Base-by-base conservation (phyloP, 768 basidiomycete genomes). In the Daedalea quercina region DNA sequence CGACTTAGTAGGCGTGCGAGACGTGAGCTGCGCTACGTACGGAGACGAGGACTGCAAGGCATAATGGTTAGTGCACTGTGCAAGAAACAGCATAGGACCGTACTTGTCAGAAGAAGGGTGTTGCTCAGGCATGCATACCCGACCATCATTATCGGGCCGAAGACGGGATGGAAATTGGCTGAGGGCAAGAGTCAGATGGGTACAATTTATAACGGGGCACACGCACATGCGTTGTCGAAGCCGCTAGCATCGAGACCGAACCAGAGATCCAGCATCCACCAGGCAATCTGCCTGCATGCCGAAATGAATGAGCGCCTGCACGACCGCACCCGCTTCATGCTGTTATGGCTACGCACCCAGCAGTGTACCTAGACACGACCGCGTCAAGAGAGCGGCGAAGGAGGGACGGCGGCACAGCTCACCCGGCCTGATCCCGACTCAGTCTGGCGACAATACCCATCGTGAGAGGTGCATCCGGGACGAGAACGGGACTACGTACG, bases 191-290 rank as follows among this genome's bases (percentile, higher is more conserved):
- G 9, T 31, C 11, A 25, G 24, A 23, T 17, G 3, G 3, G 31
- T 34, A 20, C 1, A 33, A 19, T 40, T 6, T 25, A 28, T 19
- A 50, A 9, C 13, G 22, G 23, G 48, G 54, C 33, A 41, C 4
- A 78, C 87, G 62, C 54, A 91, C 92, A 77, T 22, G 94, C 81
- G 62, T 74, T 75, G 57, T 90, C 81, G 61, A 98, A 96, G 3
- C 94, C 94, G 44, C 76, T 82, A 0, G 93, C 91, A 68, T 97
- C 95, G 6, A 98, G 77, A n/a, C 95, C 95, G 63, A 98, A 97
- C 80, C 82, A 91, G 9, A 94, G 67, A 63, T 94, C 90, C 22
- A 94, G 76, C 84, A 96, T 90, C 91, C 92, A 95, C 93, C 92
- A 96, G 0, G 86, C 83, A 50, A 94, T 90, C 25, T 80, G 77